These are phyloP conservation scores for Datura wrightii DNA, from an alignment of 257 asterid genomes.

Conservation along the genomic window DNA sequence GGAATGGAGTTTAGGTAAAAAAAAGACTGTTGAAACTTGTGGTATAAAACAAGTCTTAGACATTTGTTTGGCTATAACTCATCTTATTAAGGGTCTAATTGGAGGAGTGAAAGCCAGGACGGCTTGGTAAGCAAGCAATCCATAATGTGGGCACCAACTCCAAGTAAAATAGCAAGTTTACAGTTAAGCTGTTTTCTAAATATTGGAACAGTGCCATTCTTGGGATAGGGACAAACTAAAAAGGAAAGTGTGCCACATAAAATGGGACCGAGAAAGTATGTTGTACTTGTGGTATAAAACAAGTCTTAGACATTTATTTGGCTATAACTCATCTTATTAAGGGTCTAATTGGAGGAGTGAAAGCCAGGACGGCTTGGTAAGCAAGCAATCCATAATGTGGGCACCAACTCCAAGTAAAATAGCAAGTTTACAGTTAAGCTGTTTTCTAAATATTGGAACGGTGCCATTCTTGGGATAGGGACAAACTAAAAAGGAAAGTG, in stretches of 20 bases:
- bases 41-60: not conserved
- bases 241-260: not conserved
- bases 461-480: not conserved
- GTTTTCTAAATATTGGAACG: not conserved
- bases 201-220: not conserved
- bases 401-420: not conserved
- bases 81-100: not conserved
- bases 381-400: not conserved
- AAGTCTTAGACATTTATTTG: not conserved
- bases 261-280: not conserved
- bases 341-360: not conserved
- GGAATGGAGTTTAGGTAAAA: not conserved
- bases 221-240: not conserved
- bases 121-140: not conserved
- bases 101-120: not conserved
- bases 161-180: not conserved
- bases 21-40: not conserved
- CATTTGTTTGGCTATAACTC: not conserved
- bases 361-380: not conserved
- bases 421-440: not conserved
- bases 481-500: not conserved
- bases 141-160: not conserved
- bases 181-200: not conserved
- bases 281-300: not conserved
- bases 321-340: not conserved